phyloP scores from a whole-genome alignment of 2,329 filamentous ascomycete genomes.

The Neonectria punicea region DNA sequence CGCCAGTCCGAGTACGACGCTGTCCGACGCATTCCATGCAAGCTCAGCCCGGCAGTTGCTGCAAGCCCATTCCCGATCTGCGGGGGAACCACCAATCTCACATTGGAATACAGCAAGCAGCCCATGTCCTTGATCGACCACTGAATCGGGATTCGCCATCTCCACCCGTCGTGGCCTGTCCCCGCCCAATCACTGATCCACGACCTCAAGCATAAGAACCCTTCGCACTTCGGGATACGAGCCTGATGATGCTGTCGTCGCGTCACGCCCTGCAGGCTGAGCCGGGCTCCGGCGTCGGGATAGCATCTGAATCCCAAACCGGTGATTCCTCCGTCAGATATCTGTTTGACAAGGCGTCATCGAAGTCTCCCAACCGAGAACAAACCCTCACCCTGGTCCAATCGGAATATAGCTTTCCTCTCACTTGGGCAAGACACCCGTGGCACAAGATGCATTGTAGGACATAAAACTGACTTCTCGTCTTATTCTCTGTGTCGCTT shows the following conservation, averaged over 20 bases:
- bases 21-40: background rate
- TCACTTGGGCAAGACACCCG: constrained; percentile 1
- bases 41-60: background rate
- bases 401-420: background rate
- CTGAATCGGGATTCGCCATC: background rate
- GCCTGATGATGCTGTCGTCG: background rate
- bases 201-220: background rate
- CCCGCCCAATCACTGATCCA: background rate
- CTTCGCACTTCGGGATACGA: constrained; percentile 21
- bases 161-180: background rate
- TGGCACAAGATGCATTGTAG: background rate
- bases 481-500: background rate
- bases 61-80: background rate
- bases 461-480: constrained; percentile 15
- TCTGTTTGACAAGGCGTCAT: background rate
- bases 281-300: background rate
- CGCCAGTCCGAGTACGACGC: background rate
- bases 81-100: background rate
- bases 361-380: background rate
- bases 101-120: background rate
- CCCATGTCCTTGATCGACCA: background rate
- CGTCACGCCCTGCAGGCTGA: background rate
- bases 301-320: background rate
- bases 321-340: background rate
- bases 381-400: background rate